Base-by-base conservation (phyloP, 2,329 filamentous ascomycete genomes). In the Ilyonectria destructans region DNA sequence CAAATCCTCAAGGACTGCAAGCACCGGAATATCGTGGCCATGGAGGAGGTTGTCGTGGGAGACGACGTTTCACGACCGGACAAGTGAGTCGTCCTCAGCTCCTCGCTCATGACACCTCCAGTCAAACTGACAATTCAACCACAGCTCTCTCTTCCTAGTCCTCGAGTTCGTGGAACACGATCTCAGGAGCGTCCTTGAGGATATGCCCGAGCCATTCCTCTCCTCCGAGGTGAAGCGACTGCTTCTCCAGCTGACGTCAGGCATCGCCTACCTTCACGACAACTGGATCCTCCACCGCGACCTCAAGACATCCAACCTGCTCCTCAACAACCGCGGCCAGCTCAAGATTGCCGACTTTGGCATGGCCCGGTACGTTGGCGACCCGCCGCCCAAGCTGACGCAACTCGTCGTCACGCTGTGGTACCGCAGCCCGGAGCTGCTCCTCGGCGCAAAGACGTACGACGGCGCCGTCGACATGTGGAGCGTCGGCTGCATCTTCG, bases 141-240 rank as follows among this genome's bases (percentile, higher is more conserved):
- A 15, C 80, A 94, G 92, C 83, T 83, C 81, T 33, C 92, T 98
- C 72, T 97, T 94, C 80, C 90, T 99, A 65, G 96, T 98, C 70
- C 96, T 99, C 87, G 95, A 98, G 79, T 99, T 98, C 82, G 87
- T 98, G 76, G 96, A 98, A 85, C 96, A 99, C 85, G 96, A 99
- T 78, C 90, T 99, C 65, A 97, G 97, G 82, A 93, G 92, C 62
- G 88, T 99, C 65, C 92, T 97, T 71, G 93, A 97, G 81, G 93
- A 97, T 78, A 97, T 98, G 94, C 89, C 92, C 59, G 94, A 98
- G 78, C 95, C 95, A 0, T 99, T 99, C 80, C 88, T 97, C 63
- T 92, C 93, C 1, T 97, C 94, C 48, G 96, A 99, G 81, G 90
- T 94, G 78, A 99, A 99, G 82, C 96, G 94, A 1, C 88, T 99